Conservation (phyloP, 495 filamentous ascomycete genomes). For the Copromyces sp. region DNA sequence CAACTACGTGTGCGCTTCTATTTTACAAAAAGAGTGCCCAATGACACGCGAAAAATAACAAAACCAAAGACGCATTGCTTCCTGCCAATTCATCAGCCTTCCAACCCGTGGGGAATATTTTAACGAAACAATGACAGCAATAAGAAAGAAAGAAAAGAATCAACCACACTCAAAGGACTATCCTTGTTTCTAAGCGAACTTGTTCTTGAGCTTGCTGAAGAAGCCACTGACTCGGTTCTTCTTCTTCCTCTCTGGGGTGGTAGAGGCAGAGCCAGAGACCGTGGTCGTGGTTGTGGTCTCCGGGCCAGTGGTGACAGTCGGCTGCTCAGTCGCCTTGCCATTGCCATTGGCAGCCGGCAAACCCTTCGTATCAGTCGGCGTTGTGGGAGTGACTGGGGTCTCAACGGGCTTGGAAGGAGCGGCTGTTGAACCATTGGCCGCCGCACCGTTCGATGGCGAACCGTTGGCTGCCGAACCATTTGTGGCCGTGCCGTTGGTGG, state of each 20-base stretch:
- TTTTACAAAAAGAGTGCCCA: neutral
- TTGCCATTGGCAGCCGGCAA: neutral
- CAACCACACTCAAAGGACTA: conserved; percentile 14
- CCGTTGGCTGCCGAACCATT: neutral
- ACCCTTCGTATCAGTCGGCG: neutral
- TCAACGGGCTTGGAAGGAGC: conserved; percentile 4
- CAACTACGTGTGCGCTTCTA: neutral
- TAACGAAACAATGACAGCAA: conserved; percentile 10
- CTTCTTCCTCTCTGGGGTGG: conserved; percentile 40
- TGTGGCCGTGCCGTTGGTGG: neutral
- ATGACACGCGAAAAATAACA: neutral
- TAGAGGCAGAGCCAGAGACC: conserved; percentile 12
- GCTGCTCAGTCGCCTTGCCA: conserved; percentile 10
- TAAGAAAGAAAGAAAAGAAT: conserved; percentile 8
- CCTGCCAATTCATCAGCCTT: neutral
- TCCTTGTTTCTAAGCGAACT: conserved; percentile 29
- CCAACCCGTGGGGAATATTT: neutral
- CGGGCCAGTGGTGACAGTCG: conserved; percentile 13
- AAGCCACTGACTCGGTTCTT: conserved; percentile 50
- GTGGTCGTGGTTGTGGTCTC: conserved; percentile 23
- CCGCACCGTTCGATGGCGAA: neutral
- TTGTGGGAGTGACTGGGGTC: neutral
- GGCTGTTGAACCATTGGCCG: neutral
- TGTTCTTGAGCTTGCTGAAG: conserved; percentile 50
- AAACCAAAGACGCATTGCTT: neutral